Base-by-base conservation (phyloP, 2,329 filamentous ascomycete genomes). In the Calonectria multiphialidica region DNA sequence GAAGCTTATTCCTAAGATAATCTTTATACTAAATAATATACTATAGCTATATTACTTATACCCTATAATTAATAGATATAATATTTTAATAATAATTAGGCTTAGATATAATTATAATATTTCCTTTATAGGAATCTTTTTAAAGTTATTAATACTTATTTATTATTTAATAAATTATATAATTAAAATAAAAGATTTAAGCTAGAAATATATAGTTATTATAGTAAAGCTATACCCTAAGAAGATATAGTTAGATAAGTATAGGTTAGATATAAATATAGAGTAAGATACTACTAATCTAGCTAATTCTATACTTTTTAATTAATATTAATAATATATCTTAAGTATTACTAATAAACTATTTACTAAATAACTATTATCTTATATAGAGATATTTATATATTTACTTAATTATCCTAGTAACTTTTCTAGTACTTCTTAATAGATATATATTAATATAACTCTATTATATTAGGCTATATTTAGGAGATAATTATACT, bases 371-470 rank as follows among this genome's bases (percentile, higher is more conserved):
- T 21, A 53, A 12, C 28, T 30, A 44, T 40, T 67, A 37, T 67
- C 37, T 21, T 37, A 69, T 8, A 35, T 69, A 18, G 25, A 69
- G 25, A 57, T 69, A 7, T 37, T 63, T 69, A 25, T 37, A n/a
- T 25, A 63, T 35, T 44, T 68, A 23, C 18, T 68, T 8, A 16
- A 55, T 35, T 64, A 69, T 35, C 57, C 25, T 13, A 69, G 6
- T n/a, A 21, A 64, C 25, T 69, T 37, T 44, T 63, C 28, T 15
- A 70, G 62, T 42, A 61, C 33, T 23, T 66, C 28, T 40, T 13
- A 66, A n/a, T 70, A 35, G 44, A 40, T 44, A 23, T 66, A 50
- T 61, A 49, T 70, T 44, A 70, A 70, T 61, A 66, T 70, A 25
- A 61, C 30, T 33, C 40, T 23, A 33, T 40, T 57, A 50, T 70